Percentiles rank a stretch among this genome's conserved stretches.
These are phyloP conservation scores for Pyricularia grisea DNA, from an alignment of 2,329 filamentous ascomycete species.

Conservation along the genomic window DNA sequence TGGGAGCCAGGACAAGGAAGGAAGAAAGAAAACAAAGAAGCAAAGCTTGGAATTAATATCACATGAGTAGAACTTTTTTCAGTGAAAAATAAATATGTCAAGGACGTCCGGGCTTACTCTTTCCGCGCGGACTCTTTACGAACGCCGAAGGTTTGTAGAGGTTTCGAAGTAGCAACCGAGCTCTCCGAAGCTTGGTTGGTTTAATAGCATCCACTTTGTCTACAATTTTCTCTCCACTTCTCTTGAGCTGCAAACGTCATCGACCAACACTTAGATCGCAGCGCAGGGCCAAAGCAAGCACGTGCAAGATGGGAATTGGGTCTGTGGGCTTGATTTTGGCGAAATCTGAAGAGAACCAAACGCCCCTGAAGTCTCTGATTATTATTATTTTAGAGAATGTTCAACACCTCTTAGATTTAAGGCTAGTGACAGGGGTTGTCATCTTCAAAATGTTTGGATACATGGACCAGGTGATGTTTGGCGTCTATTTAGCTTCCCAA, in stretches of 20 bases:
- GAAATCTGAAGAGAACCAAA: not conserved
- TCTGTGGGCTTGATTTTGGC: not conserved
- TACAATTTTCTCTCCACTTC: not conserved
- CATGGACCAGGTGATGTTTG: not conserved
- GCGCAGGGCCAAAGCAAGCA: not conserved
- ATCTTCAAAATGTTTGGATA: not conserved
- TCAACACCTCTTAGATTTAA: too few species aligned
- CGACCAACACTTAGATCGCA: not conserved
- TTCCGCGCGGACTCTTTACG: not conserved
- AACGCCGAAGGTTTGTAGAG: not conserved
- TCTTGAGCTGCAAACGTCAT: not conserved
- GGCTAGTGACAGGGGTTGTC: not conserved
- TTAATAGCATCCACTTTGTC: not conserved
- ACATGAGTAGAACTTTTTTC: not conserved
- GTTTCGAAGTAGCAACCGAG: not conserved
- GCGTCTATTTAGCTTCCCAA: not conserved
- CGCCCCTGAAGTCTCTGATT: not conserved
- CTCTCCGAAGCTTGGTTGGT: not conserved
- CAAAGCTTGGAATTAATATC: not conserved
- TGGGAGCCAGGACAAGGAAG: not conserved
- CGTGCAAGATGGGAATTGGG: not conserved
- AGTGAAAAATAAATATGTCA: not conserved
- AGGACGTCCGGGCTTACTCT: not conserved
- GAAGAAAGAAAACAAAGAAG: not conserved
- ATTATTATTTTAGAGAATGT: not conserved